phyloP scores from a whole-genome alignment of 768 basidiomycete genomes.

The Lepiota brunneoincarnata region DNA sequence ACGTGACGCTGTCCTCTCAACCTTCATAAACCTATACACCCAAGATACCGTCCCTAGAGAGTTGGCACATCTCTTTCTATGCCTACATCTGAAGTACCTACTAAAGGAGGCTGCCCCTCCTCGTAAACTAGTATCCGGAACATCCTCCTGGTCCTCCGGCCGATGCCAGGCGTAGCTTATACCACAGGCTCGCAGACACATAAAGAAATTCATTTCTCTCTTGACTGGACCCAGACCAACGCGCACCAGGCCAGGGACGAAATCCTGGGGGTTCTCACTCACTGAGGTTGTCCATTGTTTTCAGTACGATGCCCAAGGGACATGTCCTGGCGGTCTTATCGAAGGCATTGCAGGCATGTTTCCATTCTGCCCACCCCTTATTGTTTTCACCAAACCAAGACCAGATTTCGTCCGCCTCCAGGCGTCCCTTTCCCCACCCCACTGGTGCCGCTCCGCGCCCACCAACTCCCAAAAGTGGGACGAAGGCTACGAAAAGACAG shows the following conservation, averaged over 20 bases:
- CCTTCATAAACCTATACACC: slow-evolving; percentile 43
- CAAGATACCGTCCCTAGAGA: slow-evolving; percentile 34
- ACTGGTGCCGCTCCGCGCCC: slow-evolving; percentile 51
- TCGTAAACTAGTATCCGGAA: slow-evolving; percentile 44
- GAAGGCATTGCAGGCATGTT: slow-evolving; percentile 75
- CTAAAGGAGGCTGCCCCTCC: no score
- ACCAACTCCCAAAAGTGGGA: slow-evolving; percentile 57
- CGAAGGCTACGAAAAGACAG: slow-evolving; percentile 72
- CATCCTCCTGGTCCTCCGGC: slow-evolving; percentile 57
- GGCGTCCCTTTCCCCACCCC: slow-evolving; percentile 59
- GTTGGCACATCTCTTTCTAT: slow-evolving; percentile 19
- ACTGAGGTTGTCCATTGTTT: slow-evolving; percentile 81
- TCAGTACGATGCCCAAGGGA: slow-evolving; percentile 61
- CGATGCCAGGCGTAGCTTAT: slow-evolving; percentile 71
- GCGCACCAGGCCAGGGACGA: slow-evolving; percentile 49
- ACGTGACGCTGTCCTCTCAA: slow-evolving; percentile 46
- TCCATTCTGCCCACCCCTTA: background rate
- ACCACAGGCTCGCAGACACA: slow-evolving; percentile 50
- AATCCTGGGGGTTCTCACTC: slow-evolving; percentile 67
- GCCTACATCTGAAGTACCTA: background rate
- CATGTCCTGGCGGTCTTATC: slow-evolving; percentile 67
- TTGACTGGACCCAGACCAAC: slow-evolving; percentile 54
- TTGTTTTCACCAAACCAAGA: background rate
- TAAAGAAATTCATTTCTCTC: slow-evolving; percentile 76
- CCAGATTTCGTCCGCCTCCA: slow-evolving; percentile 71